Base-by-base conservation (phyloP, 2,329 filamentous ascomycete species). In the Triangularia setosa region DNA sequence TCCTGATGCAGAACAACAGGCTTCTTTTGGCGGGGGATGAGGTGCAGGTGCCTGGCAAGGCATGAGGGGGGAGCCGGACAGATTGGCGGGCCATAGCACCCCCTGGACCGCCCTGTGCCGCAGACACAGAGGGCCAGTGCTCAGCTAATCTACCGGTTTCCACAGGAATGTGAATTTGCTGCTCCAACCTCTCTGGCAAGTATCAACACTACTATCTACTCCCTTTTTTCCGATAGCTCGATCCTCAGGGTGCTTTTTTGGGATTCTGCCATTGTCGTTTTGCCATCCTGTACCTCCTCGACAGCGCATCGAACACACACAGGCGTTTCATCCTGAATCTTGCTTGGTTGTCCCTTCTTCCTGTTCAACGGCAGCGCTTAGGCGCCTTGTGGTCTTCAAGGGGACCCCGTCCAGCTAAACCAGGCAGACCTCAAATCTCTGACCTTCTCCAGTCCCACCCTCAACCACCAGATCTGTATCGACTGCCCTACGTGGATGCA, bases 351-450 rank as follows among this genome's bases (percentile, higher is more conserved):
- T 64, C 59, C 27, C 55, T 40, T 48, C 35, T 59, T 59, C 35
- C 33, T 35, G 30, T 59, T 35, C 11, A 44, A 48, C 23, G 33
- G 30, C 61, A 53, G 65, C 62, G 21, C 62, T 60, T 70, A 68
- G 85, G 83, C 68, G 84, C 81, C 85, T 44, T 60, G 52, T 40
- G 85, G 70, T 64, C 64, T 69, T 60, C n/a, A n/a, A 62, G 60
- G 58, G 57, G 54, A 52, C 58, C 58, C 40, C 61, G 35, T 61
- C 65, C 66, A 67, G 58, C 64, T 60, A 52, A 62, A 30, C 59
- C 44, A 25, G 35, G 54, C 52, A 55, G 28, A 61, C 67, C 64
- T 65, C 64, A 60, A 67, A 63, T 61, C 55, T 67, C 62, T 64
- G 54, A 62, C 55, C 61, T 28, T 27, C 40, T 28, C 5, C 48